phyloP scores from a whole-genome alignment of 169 alveolate genomes.

The Plasmodium ovale region DNA sequence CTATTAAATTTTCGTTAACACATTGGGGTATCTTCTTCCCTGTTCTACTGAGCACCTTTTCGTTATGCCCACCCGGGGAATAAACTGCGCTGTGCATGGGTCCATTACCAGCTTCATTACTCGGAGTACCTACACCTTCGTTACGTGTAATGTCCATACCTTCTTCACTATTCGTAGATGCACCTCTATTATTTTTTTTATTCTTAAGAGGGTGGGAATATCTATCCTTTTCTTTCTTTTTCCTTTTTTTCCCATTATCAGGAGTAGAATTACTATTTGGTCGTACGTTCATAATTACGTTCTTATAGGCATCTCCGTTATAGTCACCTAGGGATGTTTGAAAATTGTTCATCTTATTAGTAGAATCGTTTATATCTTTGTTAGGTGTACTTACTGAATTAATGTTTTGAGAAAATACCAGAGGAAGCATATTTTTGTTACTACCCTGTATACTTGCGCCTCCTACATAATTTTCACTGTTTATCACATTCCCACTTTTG shows the following conservation, averaged over 20 bases:
- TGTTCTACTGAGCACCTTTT: too few species aligned
- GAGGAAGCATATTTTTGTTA: background rate
- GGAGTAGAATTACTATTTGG: background rate
- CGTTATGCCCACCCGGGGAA: too few species aligned
- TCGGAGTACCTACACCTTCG: background rate
- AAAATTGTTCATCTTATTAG: slow-evolving; percentile 3
- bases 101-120: background rate
- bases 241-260: slow-evolving; percentile 5
- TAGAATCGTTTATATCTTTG: background rate
- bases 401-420: background rate
- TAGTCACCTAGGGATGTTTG: background rate
- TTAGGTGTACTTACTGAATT: background rate
- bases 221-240: slow-evolving; percentile 8
- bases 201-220: background rate
- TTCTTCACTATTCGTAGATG: background rate
- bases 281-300: background rate
- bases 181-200: background rate
- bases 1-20: background rate
- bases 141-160: too few species aligned
- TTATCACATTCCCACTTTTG: background rate
- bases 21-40: background rate
- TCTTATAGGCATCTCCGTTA: background rate
- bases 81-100: background rate
- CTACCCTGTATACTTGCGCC: background rate
- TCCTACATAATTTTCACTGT: background rate